Percentiles rank a stretch among this genome's conserved stretches.
These are phyloP conservation scores for Diospyros lotus DNA, from an alignment of 148 eudicot genomes.

Conservation along the genomic window DNA sequence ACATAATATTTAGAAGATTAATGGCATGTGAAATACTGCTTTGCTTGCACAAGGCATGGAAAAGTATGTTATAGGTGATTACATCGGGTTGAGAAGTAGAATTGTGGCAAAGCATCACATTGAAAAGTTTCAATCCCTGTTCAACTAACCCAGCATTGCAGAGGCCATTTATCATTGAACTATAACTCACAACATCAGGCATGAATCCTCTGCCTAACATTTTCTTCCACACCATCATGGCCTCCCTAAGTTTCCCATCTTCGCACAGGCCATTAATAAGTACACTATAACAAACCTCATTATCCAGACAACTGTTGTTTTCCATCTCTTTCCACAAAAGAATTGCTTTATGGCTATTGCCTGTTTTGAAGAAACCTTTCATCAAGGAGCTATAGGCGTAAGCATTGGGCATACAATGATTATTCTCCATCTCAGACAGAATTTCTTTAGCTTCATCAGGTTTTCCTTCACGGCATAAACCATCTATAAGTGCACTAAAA, in stretches of 20 bases:
- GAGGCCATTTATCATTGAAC: constrained; percentile 79
- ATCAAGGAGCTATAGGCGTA: constrained; percentile 76
- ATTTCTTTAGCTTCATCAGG: constrained; percentile 58
- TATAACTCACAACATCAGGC: constrained; percentile 77
- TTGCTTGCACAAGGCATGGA: constrained; percentile 57
- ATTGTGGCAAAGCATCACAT: constrained; percentile 65
- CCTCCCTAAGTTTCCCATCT: constrained; percentile 67
- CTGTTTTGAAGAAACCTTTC: constrained; percentile 64
- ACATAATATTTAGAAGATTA: constrained; percentile 68
- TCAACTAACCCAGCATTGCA: constrained; percentile 64
- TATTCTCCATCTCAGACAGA: constrained; percentile 50
- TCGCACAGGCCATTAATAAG: constrained; percentile 67
- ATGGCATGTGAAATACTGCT: constrained; percentile 54
- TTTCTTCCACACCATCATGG: constrained; percentile 63
- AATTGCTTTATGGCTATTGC: constrained; percentile 59
- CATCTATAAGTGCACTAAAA: constrained; percentile 76
- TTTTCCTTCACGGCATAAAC: constrained; percentile 61
- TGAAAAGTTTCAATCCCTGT: constrained; percentile 15
- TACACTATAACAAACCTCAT: constrained; percentile 68
- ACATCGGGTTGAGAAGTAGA: constrained; percentile 61
- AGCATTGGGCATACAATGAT: constrained; percentile 67
- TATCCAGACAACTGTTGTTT: constrained; percentile 27
- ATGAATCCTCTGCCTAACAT: constrained; percentile 57
- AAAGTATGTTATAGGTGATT: constrained; percentile 75
- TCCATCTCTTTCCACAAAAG: constrained; percentile 69